Evolutionary conservation across 2,329 filamentous ascomycete genomes (phyloP), one percentile per base, ranked within the genome.

Genomic region (Truncatella angustata): DNA sequence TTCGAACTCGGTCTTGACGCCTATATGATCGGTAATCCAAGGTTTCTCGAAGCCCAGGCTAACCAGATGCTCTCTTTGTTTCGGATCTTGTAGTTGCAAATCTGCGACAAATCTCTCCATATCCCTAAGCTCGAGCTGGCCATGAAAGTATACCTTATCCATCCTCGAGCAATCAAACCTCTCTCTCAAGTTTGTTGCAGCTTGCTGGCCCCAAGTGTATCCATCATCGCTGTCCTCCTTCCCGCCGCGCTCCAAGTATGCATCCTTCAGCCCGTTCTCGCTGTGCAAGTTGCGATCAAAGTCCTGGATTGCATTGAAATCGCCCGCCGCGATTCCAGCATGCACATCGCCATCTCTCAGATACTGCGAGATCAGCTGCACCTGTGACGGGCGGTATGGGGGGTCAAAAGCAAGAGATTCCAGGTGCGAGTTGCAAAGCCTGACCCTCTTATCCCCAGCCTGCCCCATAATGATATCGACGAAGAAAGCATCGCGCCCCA

Each of bases 151-250:
- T 11, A 81, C 70, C 63, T 68, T 81, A 51, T 82, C 79, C 78
- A 81, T 80, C 5, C 79, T 66, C 51, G 66, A 72, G 50, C 70
- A 76, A 2, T 76, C 76, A 61, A 74, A 81, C 43, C 58, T 63
- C 28, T 71, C 58, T 42, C 72, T 66, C 56, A 70, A 56, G 35
- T 34, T 60, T 4, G 68, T 68, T 2, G 71, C 60, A 6, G 71
- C 72, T 66, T 82, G 79, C 55, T 79, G 74, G 0, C 80, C 80
- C 80, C 80, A 83, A 0, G 80, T 82, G 55, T 74, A 77, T 0
- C 75, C 78, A 4, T 73, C 69, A 1, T 75, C 72, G 42, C 65
- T 69, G 37, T 74, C 73, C 53, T 81, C 79, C 2, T 58, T 42
- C 0, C 78, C 78, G 2, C 77, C 78, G 10, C 72, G 66, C 47